These are phyloP conservation scores for Willaertia magna DNA, from an alignment of 208 protist species.

Conservation along the genomic window DNA sequence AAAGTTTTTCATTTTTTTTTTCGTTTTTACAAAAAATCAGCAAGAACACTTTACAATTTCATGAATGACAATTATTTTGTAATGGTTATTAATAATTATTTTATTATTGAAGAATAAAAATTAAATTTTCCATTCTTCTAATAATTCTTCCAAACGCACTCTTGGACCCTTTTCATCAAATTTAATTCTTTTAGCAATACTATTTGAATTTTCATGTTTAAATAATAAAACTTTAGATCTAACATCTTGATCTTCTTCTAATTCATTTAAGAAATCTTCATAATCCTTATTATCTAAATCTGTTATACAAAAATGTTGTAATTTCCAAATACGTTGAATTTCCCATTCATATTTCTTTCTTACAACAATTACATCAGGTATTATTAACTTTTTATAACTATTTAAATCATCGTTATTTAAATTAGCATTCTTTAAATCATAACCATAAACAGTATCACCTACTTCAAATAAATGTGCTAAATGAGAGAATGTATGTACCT, in stretches of 20 bases:
- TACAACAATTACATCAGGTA: conserved; percentile 3
- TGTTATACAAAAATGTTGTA: not conserved
- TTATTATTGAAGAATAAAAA: too few relatives aligned
- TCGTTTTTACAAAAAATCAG: too few relatives aligned
- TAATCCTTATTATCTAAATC: not conserved
- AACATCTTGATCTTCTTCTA: not conserved
- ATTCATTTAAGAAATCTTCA: not conserved
- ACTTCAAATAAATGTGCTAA: not conserved
- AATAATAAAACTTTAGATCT: not conserved
- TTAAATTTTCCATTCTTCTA: not conserved
- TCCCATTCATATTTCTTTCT: not conserved
- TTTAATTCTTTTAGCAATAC: not conserved
- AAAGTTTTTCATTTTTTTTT: too few relatives aligned
- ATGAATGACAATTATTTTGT: too few relatives aligned
- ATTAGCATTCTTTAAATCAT: not conserved
- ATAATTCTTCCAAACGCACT: not conserved
- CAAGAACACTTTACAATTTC: too few relatives aligned
- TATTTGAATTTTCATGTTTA: not conserved
- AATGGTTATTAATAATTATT: too few relatives aligned
- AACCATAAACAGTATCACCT: not conserved
- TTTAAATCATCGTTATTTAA: not conserved
- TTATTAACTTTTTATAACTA: not conserved
- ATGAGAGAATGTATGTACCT: not conserved
- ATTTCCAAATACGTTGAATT: not conserved
- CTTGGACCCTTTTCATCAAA: not conserved